These are phyloP conservation scores for Colletotrichum gloeosporioides DNA, from an alignment of 2,329 filamentous ascomycete genomes.

Conservation along the genomic window DNA sequence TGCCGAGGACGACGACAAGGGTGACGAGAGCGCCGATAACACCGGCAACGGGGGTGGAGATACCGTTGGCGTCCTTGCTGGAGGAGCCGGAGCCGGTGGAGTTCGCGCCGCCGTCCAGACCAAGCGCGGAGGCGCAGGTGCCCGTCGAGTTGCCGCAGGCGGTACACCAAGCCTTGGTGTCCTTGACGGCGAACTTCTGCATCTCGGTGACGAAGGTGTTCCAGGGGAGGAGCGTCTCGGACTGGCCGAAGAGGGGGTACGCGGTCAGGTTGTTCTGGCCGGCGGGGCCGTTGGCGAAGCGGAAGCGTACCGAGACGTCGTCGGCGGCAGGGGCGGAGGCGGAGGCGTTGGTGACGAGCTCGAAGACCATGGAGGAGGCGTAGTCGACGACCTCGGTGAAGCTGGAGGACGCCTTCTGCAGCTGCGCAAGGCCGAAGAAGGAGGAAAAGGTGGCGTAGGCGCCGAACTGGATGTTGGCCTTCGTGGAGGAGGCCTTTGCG, in stretches of 20 bases:
- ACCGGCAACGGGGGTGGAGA: slow-evolving; percentile 77
- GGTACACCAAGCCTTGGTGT: slow-evolving; percentile 72
- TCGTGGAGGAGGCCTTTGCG: slow-evolving; percentile 47
- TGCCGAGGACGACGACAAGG: slow-evolving; percentile 52
- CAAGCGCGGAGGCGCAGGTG: slow-evolving; percentile 55
- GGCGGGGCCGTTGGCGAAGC: slow-evolving; percentile 65
- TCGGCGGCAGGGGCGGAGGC: slow-evolving; percentile 44
- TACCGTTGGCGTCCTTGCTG: slow-evolving; percentile 41
- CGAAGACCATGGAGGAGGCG: slow-evolving; percentile 81
- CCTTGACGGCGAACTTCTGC: slow-evolving; percentile 69
- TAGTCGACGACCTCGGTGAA: slow-evolving; percentile 87
- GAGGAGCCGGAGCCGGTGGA: slow-evolving; percentile 27
- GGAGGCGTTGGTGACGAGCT: slow-evolving; percentile 66
- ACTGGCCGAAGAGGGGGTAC: slow-evolving; percentile 67
- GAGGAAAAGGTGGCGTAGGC: slow-evolving; percentile 67
- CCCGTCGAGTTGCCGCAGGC: slow-evolving; percentile 77
- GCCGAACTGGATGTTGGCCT: slow-evolving; percentile 62
- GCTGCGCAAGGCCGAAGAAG: slow-evolving; percentile 65
- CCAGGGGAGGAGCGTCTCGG: slow-evolving; percentile 67
- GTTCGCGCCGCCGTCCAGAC: slow-evolving; percentile 27
- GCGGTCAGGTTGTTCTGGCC: slow-evolving; percentile 53
- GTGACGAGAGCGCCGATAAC: slow-evolving; percentile 79
- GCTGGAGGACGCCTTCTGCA: slow-evolving; percentile 56
- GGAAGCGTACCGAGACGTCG: slow-evolving; percentile 64
- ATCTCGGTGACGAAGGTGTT: slow-evolving; percentile 69